Conservation (phyloP, 2,329 filamentous ascomycete genomes). For the Fusarium heterosporum region DNA sequence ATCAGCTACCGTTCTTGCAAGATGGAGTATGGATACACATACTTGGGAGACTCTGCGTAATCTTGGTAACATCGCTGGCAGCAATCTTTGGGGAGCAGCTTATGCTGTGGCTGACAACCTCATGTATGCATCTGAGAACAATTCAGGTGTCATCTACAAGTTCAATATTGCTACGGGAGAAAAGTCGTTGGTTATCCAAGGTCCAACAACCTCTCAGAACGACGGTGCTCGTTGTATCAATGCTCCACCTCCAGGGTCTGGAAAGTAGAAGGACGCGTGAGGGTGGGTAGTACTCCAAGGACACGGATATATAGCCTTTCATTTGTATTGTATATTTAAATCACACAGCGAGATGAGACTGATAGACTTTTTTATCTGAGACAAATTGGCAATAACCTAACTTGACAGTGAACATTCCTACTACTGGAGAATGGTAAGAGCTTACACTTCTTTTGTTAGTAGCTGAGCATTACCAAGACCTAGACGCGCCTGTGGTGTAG, state of each 20-base stretch:
- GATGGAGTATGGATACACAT: constrained; percentile 8
- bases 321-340: too few species aligned
- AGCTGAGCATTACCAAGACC: too few species aligned
- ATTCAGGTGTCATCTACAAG: constrained; percentile 8
- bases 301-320: too few species aligned
- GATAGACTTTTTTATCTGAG: too few species aligned
- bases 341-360: too few species aligned
- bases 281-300: too few species aligned
- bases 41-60: not conserved
- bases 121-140: constrained; percentile 21
- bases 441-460: too few species aligned
- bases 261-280: not conserved
- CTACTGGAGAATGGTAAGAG: too few species aligned
- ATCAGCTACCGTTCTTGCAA: not conserved
- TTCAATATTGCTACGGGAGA: constrained; percentile 13
- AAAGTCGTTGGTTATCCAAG: constrained; percentile 5
- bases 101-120: constrained; percentile 11
- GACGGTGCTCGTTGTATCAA: constrained; percentile 27
- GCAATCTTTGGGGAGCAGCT: constrained; percentile 15
- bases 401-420: too few species aligned
- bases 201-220: constrained; percentile 14
- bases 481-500: too few species aligned
- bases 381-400: too few species aligned
- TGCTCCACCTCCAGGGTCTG: constrained; percentile 12
- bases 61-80: not conserved